Conservation (phyloP, 176 grass and related monocot genomes). For the Chloris gayana region DNA sequence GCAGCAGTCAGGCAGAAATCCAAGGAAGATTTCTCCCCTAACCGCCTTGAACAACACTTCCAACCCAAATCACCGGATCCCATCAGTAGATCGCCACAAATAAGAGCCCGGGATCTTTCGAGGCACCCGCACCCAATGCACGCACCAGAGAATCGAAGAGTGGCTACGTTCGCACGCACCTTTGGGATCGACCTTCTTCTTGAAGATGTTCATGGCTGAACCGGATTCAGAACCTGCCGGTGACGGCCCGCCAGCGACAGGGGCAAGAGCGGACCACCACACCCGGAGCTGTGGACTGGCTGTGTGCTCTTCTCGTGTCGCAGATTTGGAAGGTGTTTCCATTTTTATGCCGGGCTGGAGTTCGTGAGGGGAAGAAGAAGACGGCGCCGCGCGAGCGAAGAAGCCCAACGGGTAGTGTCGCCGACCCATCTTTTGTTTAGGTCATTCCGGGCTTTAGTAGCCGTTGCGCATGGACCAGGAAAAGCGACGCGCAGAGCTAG, state of each 20-base stretch:
- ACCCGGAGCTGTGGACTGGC: neutral
- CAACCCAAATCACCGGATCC: neutral
- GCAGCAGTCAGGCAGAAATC: slow-evolving; percentile 11
- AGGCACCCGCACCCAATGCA: neutral
- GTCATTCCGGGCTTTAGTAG: slow-evolving; percentile 16
- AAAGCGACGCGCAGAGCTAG: neutral
- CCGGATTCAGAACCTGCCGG: neutral
- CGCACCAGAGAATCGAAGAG: slow-evolving; percentile 24
- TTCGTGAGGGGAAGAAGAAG: neutral
- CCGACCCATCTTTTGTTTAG: slow-evolving; percentile 8
- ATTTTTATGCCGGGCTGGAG: neutral
- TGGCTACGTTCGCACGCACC: slow-evolving; percentile 21
- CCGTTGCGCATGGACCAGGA: slow-evolving; percentile 6
- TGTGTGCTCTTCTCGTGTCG: neutral
- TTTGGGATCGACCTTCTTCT: neutral
- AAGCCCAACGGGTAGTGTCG: slow-evolving; percentile 48
- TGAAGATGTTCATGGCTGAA: neutral
- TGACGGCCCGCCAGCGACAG: too few relatives aligned
- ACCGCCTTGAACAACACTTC: neutral
- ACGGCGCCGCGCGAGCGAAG: slow-evolving; percentile 28
- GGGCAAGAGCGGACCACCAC: neutral
- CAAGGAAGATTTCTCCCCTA: slow-evolving; percentile 12
- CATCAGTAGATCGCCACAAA: neutral
- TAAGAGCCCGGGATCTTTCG: neutral
- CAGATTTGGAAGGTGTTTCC: slow-evolving; percentile 31